Conservation (phyloP, 148 eudicot genomes). For the Camellia japonica region DNA sequence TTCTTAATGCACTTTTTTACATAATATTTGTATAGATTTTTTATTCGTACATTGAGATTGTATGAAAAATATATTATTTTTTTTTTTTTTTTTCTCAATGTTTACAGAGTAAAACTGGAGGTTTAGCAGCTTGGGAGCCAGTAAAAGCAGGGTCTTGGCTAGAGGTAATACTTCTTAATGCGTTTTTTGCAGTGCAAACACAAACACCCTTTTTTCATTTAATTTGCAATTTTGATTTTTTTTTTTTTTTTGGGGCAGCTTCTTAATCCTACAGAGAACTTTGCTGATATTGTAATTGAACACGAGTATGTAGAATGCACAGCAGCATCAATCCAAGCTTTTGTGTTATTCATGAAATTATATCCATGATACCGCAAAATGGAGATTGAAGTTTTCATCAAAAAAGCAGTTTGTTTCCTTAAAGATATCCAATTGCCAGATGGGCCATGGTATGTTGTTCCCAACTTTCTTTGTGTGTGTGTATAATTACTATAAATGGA, state of each 20-base stretch:
- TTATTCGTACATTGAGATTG: too few relatives aligned
- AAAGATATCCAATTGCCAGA: conserved; percentile 43
- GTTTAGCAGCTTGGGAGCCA: conserved; percentile 55
- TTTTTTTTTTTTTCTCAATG: too few relatives aligned
- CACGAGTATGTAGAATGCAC: conserved; percentile 59
- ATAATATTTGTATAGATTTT: too few relatives aligned
- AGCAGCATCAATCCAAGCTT: conserved; percentile 26
- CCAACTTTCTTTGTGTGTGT: too few relatives aligned
- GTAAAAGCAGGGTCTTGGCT: conserved; percentile 35
- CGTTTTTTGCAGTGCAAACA: conserved; percentile 8
- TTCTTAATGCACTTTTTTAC: too few relatives aligned
- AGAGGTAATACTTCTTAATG: conserved; percentile 34
- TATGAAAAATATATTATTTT: too few relatives aligned
- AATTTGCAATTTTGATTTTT: background rate
- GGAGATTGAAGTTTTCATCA: conserved; percentile 21
- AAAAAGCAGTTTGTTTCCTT: conserved; percentile 27
- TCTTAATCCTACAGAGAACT: conserved; percentile 47
- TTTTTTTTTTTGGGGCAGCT: conserved; percentile 26
- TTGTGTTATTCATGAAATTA: conserved; percentile 14
- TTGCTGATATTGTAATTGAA: conserved; percentile 26
- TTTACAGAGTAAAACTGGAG: conserved; percentile 50
- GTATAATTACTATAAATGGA: too few relatives aligned
- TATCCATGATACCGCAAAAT: conserved; percentile 21
- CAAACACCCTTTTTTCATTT: conserved; percentile 13
- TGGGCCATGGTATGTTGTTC: conserved; percentile 55